Evolutionary conservation across 495 filamentous ascomycete species (phyloP).

Genomic region (Rusavskia elegans): DNA sequence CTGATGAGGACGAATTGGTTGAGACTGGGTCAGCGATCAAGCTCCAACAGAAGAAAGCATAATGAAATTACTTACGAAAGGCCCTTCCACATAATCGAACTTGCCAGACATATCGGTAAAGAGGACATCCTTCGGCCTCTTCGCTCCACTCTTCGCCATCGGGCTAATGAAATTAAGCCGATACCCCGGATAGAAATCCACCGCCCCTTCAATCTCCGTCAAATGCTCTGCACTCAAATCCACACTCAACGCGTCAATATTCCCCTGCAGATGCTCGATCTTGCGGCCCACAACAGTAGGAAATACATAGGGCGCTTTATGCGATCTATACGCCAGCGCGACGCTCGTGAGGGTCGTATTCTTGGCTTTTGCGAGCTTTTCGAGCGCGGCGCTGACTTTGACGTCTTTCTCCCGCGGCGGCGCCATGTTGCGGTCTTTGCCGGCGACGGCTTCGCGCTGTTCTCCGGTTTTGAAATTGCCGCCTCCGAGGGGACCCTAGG

Average conservation of each 20-base stretch:
- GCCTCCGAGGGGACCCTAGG: constrained; percentile 48
- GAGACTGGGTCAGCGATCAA: not conserved
- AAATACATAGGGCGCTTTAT: constrained; percentile 61
- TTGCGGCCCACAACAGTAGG: constrained; percentile 56
- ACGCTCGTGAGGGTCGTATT: constrained; percentile 24
- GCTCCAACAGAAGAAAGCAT: not conserved
- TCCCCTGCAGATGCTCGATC: constrained; percentile 48
- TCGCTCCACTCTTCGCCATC: constrained; percentile 18
- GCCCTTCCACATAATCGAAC: constrained; percentile 25
- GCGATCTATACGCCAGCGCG: constrained; percentile 58
- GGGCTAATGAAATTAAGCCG: constrained; percentile 32
- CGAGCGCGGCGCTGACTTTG: constrained; percentile 39
- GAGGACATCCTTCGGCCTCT: constrained; percentile 25
- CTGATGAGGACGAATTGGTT: not conserved
- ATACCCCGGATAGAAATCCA: constrained; percentile 48
- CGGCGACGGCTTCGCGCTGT: constrained; percentile 7
- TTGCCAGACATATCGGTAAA: constrained; percentile 27
- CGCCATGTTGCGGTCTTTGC: constrained; percentile 16
- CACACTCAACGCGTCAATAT: constrained; percentile 47
- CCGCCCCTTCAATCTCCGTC: constrained; percentile 44
- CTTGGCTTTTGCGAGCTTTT: constrained; percentile 39
- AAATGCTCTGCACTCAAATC: constrained; percentile 44
- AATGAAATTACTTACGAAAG: not conserved
- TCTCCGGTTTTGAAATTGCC: constrained; percentile 43
- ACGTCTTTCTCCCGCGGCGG: constrained; percentile 25